Conservation (phyloP, 116 monocot genomes). For the Papilionanthe hybrid region DNA sequence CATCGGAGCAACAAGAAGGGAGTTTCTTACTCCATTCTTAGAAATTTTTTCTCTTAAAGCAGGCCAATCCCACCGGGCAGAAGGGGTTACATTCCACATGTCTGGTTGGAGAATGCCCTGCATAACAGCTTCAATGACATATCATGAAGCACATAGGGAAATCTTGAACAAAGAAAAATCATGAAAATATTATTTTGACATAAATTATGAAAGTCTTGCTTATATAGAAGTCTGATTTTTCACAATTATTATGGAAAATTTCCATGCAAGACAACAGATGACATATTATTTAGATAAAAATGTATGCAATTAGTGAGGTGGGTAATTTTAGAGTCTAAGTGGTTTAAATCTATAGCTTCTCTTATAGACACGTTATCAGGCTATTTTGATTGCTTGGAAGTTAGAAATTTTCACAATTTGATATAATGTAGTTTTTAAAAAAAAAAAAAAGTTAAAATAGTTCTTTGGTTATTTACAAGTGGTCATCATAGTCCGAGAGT, state of each 20-base stretch:
- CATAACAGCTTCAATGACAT: constrained; percentile 1
- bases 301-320: neutral
- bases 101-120: constrained; percentile 83
- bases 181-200: neutral
- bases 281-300: neutral
- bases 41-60: constrained; percentile 52
- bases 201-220: too few relatives aligned
- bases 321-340: too few relatives aligned
- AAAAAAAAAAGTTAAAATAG: too few relatives aligned
- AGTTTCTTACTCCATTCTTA: constrained; percentile 74
- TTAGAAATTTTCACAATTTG: too few relatives aligned
- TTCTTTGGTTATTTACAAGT: too few relatives aligned
- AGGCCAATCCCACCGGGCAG: constrained; percentile 74
- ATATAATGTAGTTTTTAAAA: too few relatives aligned
- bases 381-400: too few relatives aligned
- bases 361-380: too few relatives aligned
- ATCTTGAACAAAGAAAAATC: neutral
- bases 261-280: neutral
- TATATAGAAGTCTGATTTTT: too few relatives aligned
- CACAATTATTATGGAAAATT: too few relatives aligned
- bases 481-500: too few relatives aligned
- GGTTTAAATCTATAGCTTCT: too few relatives aligned
- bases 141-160: neutral
- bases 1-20: constrained; percentile 90
- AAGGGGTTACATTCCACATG: constrained; percentile 72